Percentiles rank a stretch among this genome's conserved stretches.
Conservation (phyloP, 495 filamentous ascomycete genomes). For the Daldinia grandis region DNA sequence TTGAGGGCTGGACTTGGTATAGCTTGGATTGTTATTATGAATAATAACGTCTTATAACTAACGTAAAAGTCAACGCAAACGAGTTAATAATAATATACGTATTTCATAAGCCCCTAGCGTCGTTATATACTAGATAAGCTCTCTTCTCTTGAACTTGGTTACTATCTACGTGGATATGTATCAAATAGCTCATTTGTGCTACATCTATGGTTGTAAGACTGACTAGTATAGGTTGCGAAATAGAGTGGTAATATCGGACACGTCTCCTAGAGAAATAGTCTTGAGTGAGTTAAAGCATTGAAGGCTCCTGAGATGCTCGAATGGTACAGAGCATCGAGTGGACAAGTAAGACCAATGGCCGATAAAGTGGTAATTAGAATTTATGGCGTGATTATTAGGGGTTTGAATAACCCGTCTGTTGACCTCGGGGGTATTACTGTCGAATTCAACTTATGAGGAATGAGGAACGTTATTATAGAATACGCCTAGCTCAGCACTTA, state of each 20-base stretch:
- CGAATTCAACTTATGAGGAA: neutral
- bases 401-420: neutral
- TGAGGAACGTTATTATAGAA: neutral
- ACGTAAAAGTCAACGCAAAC: neutral
- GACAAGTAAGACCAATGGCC: too few species aligned
- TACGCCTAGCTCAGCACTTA: neutral
- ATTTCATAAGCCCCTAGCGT: neutral
- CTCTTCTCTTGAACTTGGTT: neutral
- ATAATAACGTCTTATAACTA: neutral
- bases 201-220: neutral
- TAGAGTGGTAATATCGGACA: neutral
- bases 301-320: too few species aligned
- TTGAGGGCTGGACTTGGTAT: too few species aligned
- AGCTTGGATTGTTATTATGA: too few species aligned
- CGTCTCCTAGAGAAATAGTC: neutral
- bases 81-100: neutral
- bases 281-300: too few species aligned
- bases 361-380: neutral
- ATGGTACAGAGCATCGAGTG: too few species aligned
- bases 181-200: neutral
- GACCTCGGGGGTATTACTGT: neutral
- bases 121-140: neutral
- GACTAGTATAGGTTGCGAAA: neutral
- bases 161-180: neutral
- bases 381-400: too few species aligned